Base-by-base conservation (phyloP, 352 stramenopile species). In the Phytophthora tubulina region DNA sequence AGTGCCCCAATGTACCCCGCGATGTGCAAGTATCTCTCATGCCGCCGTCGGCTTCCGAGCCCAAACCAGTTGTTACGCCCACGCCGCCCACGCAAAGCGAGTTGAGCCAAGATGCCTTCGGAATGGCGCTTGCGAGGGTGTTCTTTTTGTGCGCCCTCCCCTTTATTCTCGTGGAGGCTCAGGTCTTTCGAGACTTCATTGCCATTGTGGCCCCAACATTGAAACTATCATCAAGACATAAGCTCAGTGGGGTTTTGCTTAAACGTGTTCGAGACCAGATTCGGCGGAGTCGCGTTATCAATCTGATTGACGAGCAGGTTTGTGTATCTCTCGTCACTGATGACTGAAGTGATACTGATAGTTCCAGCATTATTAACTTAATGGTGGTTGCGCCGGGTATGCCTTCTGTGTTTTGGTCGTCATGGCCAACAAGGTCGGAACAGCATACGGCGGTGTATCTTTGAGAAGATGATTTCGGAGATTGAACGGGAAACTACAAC, bases 61-160 rank as follows among this genome's bases (percentile, higher is more conserved):
- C 21, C 21, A 27, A 27, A 27, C n/a, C 48, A 14, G 14, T 5
- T 27, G 14, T 42, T 21, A 3, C 42, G 6, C 13, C 30, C 53
- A 31, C 42, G 21, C 21, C 21, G 21, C 14, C 55, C 33, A 30
- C 30, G n/a, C 3, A 13, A 2, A 38, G 32, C 21, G 32, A 53
- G 4, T 7, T 53, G 27, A 41, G 33, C 10, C 50, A 68, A 48
- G 49, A 46, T 41, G 49, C 32, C 1, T 68, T 68, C 48, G 60
- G 55, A 32, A 32, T 61, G 39, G 39, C 39, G 32, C 8, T 68
- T 10, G 49, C 39, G 6, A 17, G 17, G 7, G 38, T 54, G 10
- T 53, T 68, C 45, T 55, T 68, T 46, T 44, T 61, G 0, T 67
- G 60, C 39, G 59, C 59, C 1, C 30, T 60, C 2, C 60, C 39